Base-by-base conservation (phyloP, 2,329 filamentous ascomycete genomes). In the Fusarium mangiferae region DNA sequence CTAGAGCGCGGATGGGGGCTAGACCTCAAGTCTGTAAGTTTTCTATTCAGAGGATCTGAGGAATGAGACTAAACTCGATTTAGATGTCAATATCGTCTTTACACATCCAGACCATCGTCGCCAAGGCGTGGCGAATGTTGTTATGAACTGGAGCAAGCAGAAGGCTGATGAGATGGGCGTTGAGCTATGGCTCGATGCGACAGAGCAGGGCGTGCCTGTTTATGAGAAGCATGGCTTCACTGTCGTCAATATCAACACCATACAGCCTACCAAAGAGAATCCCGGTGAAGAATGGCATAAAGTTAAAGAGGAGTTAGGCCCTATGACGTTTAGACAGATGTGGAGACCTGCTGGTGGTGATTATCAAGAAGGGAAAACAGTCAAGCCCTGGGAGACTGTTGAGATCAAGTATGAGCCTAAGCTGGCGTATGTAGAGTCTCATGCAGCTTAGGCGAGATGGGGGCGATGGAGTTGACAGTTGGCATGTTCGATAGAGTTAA, bases 151-250 rank as follows among this genome's bases (percentile, higher is more conserved):
- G 75, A 75, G 75, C 24, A 77, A 69, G 35, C 46, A 75, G 22
- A 77, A 75, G 15, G 75, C 75, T 22, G 75, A 77, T 20, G 73
- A 77, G 44, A 69, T 77, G 75, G 75, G 73, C 2, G 69, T 76
- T 6, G 75, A 77, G 35, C 73, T 77, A 28, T 77, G 75, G 75
- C 57, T 77, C 0, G 75, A 77, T 46, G 70, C 75, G 2, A 77
- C 75, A 12, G 64, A 75, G 28, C 70, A 68, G 6, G 75, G 75
- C 0, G 69, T 77, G 1, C 71, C 75, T 6, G 70, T 77, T 7
- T 77, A 77, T 36, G 42, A 71, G 28, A 77, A 73, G 45, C 75
- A 77, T n/a, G 73, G 75, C 11, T 76, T 77, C 60, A 57, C 62
- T 2, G 58, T 77, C 1, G 67, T 75, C 35, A 54, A 70, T 15